Conservation (phyloP, 768 basidiomycete species). For the Serendipita sp. region DNA sequence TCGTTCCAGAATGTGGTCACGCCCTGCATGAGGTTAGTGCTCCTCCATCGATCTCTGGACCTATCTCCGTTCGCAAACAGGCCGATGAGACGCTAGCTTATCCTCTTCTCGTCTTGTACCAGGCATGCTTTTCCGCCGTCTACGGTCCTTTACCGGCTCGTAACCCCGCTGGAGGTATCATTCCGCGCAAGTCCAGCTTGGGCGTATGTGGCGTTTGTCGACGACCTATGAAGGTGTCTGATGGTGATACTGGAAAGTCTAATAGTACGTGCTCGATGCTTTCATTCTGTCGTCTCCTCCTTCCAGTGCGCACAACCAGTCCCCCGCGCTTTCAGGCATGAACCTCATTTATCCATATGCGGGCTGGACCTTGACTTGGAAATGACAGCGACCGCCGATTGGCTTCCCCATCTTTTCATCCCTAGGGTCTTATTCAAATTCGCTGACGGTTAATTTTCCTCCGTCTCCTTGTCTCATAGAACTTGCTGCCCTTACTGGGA, state of each 20-base stretch:
- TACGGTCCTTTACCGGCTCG: slow-evolving; percentile 72
- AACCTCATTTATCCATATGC: not conserved
- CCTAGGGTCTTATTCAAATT: not conserved
- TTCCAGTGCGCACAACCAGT: not conserved
- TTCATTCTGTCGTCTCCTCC: slow-evolving; percentile 3
- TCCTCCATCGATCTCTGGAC: not conserved
- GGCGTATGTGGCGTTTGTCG: slow-evolving; percentile 96
- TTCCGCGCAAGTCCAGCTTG: slow-evolving; percentile 57
- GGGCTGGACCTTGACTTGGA: not conserved
- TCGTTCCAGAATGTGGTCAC: slow-evolving; percentile 95
- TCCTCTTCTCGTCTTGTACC: not conserved
- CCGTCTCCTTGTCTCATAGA: slow-evolving; percentile 33
- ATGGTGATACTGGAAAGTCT: slow-evolving; percentile 68
- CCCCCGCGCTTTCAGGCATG: not conserved
- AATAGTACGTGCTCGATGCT: slow-evolving; percentile 51
- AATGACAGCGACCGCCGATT: not conserved
- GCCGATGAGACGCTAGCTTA: not conserved
- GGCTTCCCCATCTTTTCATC: not conserved
- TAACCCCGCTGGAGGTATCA: slow-evolving; percentile 27
- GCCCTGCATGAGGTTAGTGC: slow-evolving; percentile 74
- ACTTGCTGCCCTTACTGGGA: slow-evolving; percentile 83
- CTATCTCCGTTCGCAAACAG: not conserved
- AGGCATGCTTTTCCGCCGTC: slow-evolving; percentile 95
- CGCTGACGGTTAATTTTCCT: slow-evolving; percentile 6
- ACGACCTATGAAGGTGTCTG: slow-evolving; percentile 89